Evolutionary conservation across 31 red algal species (phyloP).

Genomic region (Porphyra umbilicalis): DNA sequence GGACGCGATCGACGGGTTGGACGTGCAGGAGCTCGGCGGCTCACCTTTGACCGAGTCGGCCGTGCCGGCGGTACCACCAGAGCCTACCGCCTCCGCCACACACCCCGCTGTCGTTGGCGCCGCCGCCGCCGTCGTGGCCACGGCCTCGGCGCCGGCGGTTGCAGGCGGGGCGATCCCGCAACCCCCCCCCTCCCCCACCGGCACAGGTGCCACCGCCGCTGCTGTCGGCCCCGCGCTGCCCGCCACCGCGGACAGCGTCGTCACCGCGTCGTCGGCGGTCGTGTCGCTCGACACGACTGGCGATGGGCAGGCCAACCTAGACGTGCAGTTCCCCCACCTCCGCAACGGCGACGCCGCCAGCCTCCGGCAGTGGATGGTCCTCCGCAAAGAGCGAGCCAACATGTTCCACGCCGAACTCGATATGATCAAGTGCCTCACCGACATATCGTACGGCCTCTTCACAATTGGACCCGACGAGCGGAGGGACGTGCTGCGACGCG

Average conservation of each 20-base stretch:
- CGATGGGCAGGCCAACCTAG: constrained; percentile 44
- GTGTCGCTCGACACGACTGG: constrained; percentile 52
- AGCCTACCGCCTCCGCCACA: neutral
- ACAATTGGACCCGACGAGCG: constrained; percentile 59
- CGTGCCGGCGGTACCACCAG: neutral
- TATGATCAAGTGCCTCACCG: constrained; percentile 91
- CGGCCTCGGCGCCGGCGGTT: neutral
- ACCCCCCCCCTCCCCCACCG: neutral
- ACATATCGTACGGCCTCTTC: constrained; percentile 82
- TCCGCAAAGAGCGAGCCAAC: constrained; percentile 58
- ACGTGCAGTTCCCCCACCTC: constrained; percentile 41
- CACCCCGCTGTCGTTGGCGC: neutral
- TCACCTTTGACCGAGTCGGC: neutral
- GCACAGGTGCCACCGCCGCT: neutral
- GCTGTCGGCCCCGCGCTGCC: neutral
- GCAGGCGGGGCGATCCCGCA: neutral
- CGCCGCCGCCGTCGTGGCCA: neutral
- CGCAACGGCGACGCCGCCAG: constrained; percentile 48
- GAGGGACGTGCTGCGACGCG: constrained; percentile 58
- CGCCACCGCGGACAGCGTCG: neutral
- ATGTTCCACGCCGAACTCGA: constrained; percentile 97
- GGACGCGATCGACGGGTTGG: neutral
- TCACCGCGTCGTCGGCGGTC: neutral
- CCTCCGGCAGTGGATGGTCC: constrained; percentile 58
- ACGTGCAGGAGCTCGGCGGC: neutral